These are phyloP conservation scores for Cryptosporidium sp. DNA, from an alignment of 169 alveolate species.

Conservation along the genomic window DNA sequence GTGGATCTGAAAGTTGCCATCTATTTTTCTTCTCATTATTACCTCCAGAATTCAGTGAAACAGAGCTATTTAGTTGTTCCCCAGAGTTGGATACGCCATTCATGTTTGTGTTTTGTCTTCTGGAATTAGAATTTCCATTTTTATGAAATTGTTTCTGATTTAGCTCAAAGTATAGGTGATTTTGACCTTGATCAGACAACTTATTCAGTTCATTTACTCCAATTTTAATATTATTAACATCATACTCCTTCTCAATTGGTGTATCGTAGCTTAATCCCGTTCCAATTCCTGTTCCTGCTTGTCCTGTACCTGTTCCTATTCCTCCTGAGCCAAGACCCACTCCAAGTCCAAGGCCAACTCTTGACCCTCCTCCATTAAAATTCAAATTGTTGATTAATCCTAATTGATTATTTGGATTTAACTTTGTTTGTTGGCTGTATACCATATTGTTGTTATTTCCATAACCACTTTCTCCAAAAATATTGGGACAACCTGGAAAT, in stretches of 20 bases:
- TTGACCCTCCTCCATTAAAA: not conserved
- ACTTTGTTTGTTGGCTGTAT: not conserved
- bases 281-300: not conserved
- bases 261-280: not conserved
- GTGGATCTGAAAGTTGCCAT: constrained; percentile 72
- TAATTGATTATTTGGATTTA: constrained; percentile 4
- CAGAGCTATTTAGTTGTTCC: not conserved
- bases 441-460: not conserved
- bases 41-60: constrained; percentile 7
- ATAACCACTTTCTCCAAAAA: not conserved
- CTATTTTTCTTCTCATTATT: constrained; percentile 38
- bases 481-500: not conserved
- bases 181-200: not conserved
- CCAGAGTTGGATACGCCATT: not conserved
- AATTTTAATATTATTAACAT: too few relatives aligned
- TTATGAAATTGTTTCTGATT: not conserved
- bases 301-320: not conserved
- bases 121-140: not conserved
- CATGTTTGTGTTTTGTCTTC: not conserved
- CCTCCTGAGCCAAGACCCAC: not conserved
- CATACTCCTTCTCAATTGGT: not conserved
- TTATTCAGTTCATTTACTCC: not conserved
- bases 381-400: not conserved
- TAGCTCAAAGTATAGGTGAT: not conserved
- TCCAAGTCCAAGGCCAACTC: not conserved